These are phyloP conservation scores for Rhodotorula graminis DNA, from an alignment of 768 basidiomycete genomes.

Conservation along the genomic window DNA sequence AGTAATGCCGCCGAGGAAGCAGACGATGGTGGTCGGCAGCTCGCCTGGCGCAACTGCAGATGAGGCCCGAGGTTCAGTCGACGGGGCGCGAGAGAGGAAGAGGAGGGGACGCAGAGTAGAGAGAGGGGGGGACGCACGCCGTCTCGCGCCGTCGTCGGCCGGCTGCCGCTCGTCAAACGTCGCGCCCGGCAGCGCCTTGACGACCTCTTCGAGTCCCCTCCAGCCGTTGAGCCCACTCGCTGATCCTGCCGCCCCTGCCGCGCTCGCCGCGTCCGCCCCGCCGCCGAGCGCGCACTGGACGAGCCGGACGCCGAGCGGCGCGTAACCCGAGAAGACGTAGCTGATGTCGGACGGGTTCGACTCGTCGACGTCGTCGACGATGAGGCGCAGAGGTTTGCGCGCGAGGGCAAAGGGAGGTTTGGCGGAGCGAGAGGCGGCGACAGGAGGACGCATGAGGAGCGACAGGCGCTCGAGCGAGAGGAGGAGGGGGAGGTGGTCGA, in stretches of 20 bases:
- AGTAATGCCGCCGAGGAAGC: constrained; percentile 95
- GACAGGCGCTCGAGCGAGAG: constrained; percentile 47
- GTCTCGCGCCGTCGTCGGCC: constrained; percentile 12
- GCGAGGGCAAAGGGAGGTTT: constrained; percentile 70
- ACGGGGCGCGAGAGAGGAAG: not conserved
- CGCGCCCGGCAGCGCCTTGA: constrained; percentile 74
- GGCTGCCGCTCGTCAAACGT: constrained; percentile 67
- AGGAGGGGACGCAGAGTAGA: not conserved
- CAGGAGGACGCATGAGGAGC: constrained; percentile 59
- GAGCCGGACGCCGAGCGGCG: constrained; percentile 82
- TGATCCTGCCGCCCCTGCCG: constrained; percentile 53
- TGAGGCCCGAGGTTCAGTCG: too few species aligned
- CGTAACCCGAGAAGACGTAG: constrained; percentile 94
- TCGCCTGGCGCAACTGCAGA: constrained; percentile 52
- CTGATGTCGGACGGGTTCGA: constrained; percentile 78
- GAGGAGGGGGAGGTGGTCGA: constrained; percentile 53
- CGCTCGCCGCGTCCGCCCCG: constrained; percentile 2
- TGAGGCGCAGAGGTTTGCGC: constrained; percentile 79
- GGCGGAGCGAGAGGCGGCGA: constrained; percentile 47
- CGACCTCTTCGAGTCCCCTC: constrained; percentile 93
- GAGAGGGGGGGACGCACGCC: not conserved
- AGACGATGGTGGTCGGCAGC: constrained; percentile 78
- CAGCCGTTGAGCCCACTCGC: constrained; percentile 75
- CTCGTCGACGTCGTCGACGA: constrained; percentile 75
- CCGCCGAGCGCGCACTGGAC: constrained; percentile 67